Evolutionary conservation across 2,329 filamentous ascomycete genomes (phyloP), one percentile per base, ranked within the genome.

Genomic region (Paramyrothecium sp.): DNA sequence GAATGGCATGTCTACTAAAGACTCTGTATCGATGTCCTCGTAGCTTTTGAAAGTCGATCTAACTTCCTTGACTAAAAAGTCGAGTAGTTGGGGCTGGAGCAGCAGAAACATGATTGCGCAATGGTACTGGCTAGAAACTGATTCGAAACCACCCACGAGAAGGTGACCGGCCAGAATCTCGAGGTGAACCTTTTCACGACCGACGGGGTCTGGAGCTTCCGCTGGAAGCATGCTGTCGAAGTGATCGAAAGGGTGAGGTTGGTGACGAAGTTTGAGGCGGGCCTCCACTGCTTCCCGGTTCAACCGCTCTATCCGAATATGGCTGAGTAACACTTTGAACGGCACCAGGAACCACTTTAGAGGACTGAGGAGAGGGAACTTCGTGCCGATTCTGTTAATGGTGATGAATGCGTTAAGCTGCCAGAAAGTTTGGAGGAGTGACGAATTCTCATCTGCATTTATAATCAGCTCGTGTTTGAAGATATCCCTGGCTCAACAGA

Each of bases 131-230:
- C 22, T 19, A 3, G 22, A 51, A 33, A 51, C 49, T 51, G 49
- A 51, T 23, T 51, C 22, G 30, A 51, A 51, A 23, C 49, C 49
- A 17, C 49, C 49, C n/a, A 51, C 49, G 8, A 51, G 23, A 22
- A 51, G 49, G 22, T 51, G 23, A n/a, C 49, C 49, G 23, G 49
- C 49, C 30, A 51, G 49, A 23, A 51, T 51, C 23, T 51, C 49
- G 3, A 51, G 8, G 49, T 51, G 22, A 7, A 51, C 49, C 22
- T 33, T 51, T 33, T 51, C 49, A n/a, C 49, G 22, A 3, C 49
- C 49, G 26, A 8, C 49, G 11, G 49, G 49, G 23, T 21, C 23
- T 8, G 23, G 49, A 4, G 22, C 49, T 20, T 51, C 49, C 19
- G n/a, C 12, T 51, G 22, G 49, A 33, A 51, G 49, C 49, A 51